Evolutionary conservation across 805 yeast species (phyloP).

Genomic region (Candida yuanshanica): DNA sequence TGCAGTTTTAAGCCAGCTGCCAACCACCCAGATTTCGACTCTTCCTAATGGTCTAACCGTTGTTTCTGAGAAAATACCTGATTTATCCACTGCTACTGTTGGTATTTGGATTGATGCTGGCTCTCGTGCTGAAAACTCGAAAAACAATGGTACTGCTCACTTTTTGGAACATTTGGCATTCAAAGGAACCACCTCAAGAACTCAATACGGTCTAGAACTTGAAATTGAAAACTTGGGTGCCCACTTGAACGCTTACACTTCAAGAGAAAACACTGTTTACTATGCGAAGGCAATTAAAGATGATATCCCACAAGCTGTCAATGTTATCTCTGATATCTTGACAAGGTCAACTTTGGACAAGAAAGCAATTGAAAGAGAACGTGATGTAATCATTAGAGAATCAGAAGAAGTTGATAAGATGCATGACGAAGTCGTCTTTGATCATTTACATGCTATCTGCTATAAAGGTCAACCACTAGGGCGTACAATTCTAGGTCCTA

Average conservation of each 20-base stretch:
- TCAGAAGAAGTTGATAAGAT: slow-evolving; percentile 96
- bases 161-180: slow-evolving; percentile 94
- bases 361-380: slow-evolving; percentile 86
- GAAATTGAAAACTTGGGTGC: slow-evolving; percentile 97
- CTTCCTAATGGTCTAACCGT: slow-evolving; percentile 91
- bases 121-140: slow-evolving; percentile 84
- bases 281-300: slow-evolving; percentile 81
- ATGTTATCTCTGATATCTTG: slow-evolving; percentile 82
- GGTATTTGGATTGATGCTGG: slow-evolving; percentile 99
- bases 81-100: slow-evolving; percentile 90
- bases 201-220: slow-evolving; percentile 78
- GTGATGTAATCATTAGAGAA: slow-evolving; percentile 94
- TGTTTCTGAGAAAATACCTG: slow-evolving; percentile 84
- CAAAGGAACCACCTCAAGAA: slow-evolving; percentile 81
- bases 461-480: slow-evolving; percentile 91
- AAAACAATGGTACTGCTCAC: slow-evolving; percentile 94
- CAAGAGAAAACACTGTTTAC: slow-evolving; percentile 95
- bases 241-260: slow-evolving; percentile 96
- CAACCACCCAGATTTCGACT: slow-evolving; percentile 60
- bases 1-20: slow-evolving; percentile 17
- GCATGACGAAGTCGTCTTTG: slow-evolving; percentile 98
- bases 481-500: slow-evolving; percentile 93
- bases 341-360: slow-evolving; percentile 80
- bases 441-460: slow-evolving; percentile 90
- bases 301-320: slow-evolving; percentile 82